Evolutionary conservation across 1,284 basidiomycete genomes (phyloP).

Genomic region (Anthracocystis walkeri): DNA sequence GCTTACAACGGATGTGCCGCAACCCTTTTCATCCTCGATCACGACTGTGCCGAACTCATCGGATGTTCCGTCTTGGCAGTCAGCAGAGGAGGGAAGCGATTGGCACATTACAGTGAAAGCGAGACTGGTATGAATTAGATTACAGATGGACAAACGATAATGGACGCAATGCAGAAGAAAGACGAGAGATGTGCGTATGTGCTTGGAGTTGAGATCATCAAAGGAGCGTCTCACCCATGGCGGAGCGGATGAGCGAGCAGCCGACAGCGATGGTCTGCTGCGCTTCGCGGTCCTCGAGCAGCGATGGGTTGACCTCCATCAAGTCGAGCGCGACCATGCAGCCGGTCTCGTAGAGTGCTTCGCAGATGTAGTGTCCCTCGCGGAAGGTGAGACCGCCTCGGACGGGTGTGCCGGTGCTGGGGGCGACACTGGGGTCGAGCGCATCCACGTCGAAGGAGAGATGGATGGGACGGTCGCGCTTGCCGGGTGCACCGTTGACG

Average conservation of each 20-base stretch:
- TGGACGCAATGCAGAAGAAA: constrained; percentile 7
- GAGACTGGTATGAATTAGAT: constrained; percentile 16
- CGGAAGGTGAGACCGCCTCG: constrained; percentile 96
- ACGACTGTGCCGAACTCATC: not conserved
- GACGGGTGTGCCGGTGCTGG: constrained; percentile 92
- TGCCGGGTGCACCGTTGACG: constrained; percentile 75
- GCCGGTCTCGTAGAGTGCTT: constrained; percentile 92
- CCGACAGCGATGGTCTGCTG: constrained; percentile 92
- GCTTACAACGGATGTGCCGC: constrained; percentile 3
- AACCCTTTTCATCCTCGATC: not conserved
- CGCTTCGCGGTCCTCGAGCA: constrained; percentile 77
- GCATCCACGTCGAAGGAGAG: constrained; percentile 94
- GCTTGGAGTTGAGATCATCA: not conserved
- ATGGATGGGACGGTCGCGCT: constrained; percentile 86
- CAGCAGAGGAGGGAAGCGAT: not conserved
- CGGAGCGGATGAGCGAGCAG: constrained; percentile 88
- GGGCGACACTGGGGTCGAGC: constrained; percentile 88
- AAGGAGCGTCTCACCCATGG: constrained; percentile 76
- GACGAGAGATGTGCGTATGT: not conserved
- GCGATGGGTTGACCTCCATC: constrained; percentile 95
- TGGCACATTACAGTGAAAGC: too few relatives aligned
- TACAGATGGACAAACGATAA: constrained; percentile 24
- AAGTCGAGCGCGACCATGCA: constrained; percentile 81
- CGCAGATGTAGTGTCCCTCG: constrained; percentile 93
- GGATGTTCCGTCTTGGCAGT: not conserved